Conservation (phyloP, 2,329 filamentous ascomycete genomes). For the Didymella keratinophila region DNA sequence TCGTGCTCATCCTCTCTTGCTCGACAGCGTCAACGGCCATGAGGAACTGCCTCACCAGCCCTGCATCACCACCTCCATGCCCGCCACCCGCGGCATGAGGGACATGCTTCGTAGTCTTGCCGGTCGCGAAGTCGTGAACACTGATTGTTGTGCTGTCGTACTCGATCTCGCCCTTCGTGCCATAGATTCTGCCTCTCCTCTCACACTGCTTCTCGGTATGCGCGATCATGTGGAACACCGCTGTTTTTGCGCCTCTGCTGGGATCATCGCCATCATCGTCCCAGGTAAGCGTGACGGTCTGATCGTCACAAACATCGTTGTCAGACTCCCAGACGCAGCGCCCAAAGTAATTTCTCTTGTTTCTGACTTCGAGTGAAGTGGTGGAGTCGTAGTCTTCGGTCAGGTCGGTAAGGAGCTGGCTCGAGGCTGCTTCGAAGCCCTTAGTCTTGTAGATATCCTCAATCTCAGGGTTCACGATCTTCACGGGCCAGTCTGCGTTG, state of each 20-base stretch:
- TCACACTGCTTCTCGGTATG: conserved; percentile 88
- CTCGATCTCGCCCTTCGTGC: conserved; percentile 82
- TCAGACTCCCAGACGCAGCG: conserved; percentile 94
- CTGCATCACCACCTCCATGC: conserved; percentile 81
- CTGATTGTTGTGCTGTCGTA: conserved; percentile 83
- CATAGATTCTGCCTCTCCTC: conserved; percentile 84
- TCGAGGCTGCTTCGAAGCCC: conserved; percentile 60
- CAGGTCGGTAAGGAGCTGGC: conserved; percentile 59
- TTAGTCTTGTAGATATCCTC: conserved; percentile 70
- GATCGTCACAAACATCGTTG: conserved; percentile 94
- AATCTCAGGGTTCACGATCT: conserved; percentile 90
- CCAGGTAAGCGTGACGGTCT: conserved; percentile 88
- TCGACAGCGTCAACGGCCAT: conserved; percentile 82
- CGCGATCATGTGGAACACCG: conserved; percentile 92
- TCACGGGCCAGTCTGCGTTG: conserved; percentile 80
- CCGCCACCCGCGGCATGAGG: conserved; percentile 68
- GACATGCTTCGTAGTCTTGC: conserved; percentile 62
- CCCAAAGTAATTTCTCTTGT: conserved; percentile 74
- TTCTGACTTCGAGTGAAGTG: background rate
- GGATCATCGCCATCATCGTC: conserved; percentile 68
- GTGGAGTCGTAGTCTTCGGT: conserved; percentile 67
- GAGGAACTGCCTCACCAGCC: conserved; percentile 83
- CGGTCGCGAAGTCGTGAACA: conserved; percentile 74
- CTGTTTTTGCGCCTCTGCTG: conserved; percentile 76
- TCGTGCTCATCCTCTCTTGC: conserved; percentile 70